Evolutionary conservation across 2,329 filamentous ascomycete genomes (phyloP).

Genomic region (Aspergillus candidus): DNA sequence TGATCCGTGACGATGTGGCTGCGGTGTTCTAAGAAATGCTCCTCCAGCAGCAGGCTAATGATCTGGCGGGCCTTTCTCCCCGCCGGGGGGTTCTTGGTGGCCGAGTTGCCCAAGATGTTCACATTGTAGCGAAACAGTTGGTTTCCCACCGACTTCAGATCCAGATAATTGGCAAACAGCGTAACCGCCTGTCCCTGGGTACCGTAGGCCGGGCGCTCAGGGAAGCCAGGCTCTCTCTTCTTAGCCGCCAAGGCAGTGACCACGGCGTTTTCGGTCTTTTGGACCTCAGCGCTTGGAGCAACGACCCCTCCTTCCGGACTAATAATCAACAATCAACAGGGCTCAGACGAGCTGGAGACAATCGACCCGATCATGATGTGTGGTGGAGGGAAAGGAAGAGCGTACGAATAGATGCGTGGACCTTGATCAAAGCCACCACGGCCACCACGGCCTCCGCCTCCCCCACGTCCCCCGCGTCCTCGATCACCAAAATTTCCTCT

Average conservation of each 20-base stretch:
- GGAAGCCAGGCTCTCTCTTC: conserved; percentile 19
- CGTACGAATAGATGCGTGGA: conserved; percentile 27
- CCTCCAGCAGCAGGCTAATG: conserved; percentile 42
- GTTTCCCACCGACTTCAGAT: conserved; percentile 31
- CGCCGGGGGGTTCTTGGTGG: conserved; percentile 20
- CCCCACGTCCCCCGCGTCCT: conserved; percentile 9
- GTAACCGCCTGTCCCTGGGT: conserved; percentile 25
- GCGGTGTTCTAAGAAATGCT: conserved; percentile 25
- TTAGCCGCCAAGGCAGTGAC: conserved; percentile 19
- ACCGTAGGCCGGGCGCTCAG: conserved; percentile 35
- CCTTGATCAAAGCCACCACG: conserved; percentile 12
- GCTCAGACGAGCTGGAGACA: neutral
- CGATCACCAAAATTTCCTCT: conserved; percentile 1
- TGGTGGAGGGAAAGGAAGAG: conserved; percentile 5
- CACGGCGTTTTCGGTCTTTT: conserved; percentile 23
- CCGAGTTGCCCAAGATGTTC: conserved; percentile 23
- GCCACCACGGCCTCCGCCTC: conserved; percentile 6
- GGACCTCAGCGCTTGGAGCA: conserved; percentile 18
- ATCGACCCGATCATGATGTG: neutral
- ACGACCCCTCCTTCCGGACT: conserved; percentile 19
- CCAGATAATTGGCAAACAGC: conserved; percentile 37
- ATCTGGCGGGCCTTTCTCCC: conserved; percentile 45
- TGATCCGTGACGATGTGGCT: conserved; percentile 36
- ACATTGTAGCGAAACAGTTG: conserved; percentile 40
- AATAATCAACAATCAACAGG: neutral